Base-by-base conservation (phyloP, 768 basidiomycete species). In the Trametes maxima region DNA sequence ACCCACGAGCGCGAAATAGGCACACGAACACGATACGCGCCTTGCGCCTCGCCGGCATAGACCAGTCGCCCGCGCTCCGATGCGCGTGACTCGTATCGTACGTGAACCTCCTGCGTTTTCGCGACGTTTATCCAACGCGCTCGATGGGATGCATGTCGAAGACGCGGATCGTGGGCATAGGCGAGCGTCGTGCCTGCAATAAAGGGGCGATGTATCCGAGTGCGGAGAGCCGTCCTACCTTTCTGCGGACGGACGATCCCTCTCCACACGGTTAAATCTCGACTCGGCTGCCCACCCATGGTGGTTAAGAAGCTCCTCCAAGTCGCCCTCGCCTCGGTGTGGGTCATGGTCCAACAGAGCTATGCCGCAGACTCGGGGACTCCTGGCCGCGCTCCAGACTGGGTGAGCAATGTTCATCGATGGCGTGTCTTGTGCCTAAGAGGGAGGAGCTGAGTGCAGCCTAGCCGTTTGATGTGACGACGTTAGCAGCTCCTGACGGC, bases 381-480 rank as follows among this genome's bases (percentile, higher is more conserved):
- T 39, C 45, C 46, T 44, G 44, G 44, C n/a, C 37, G 39, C 7
- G 62, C 57, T 14, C 56, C 61, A 17, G 52, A 58, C 47, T 63
- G 62, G 62, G 62, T 63, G 46, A 54, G 62, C 17, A 13, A 10
- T 28, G 8, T 17, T 42, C 17, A 28, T 25, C 24, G 33, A 19
- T 37, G 8, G 5, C 5, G 5, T 35, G 33, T 10, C 36, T 2
- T 44, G 14, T n/a, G n/a, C n/a, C 5, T 5, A 25, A 10, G 37
- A 35, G 13, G 2, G n/a, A 42, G 17, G 14, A 2, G 10, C 40
- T 19, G 53, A 24, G n/a, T 16, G 19, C 17, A 17, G 8, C 39
- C 16, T 46, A 83, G 82, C 80, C 81, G 0, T 82, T 84, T 68
- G 78, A 84, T 57, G 61, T 77, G 16, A 80, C 78, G 2, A 78